Conservation (phyloP, 2,329 filamentous ascomycete genomes). For the Lachnellula subtilissima region DNA sequence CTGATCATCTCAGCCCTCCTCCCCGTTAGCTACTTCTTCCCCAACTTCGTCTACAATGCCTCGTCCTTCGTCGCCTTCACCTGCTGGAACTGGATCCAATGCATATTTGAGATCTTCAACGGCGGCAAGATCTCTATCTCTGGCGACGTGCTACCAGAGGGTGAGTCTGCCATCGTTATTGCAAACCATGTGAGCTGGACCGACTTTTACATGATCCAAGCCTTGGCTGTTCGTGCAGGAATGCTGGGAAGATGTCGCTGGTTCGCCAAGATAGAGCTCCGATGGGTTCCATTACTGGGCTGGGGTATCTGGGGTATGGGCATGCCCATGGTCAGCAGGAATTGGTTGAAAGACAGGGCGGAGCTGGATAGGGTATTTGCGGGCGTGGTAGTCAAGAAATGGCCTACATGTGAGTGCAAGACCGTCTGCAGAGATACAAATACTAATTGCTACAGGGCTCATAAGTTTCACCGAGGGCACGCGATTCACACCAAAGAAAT, state of each 20-base stretch:
- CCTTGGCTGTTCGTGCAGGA: slow-evolving; percentile 45
- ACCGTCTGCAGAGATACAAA: neutral
- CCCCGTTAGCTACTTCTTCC: slow-evolving; percentile 43
- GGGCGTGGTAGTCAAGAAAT: slow-evolving; percentile 46
- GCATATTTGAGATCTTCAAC: slow-evolving; percentile 51
- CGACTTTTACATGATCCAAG: slow-evolving; percentile 62
- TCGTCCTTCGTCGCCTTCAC: slow-evolving; percentile 51
- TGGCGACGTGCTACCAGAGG: slow-evolving; percentile 45
- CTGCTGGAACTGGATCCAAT: slow-evolving; percentile 54
- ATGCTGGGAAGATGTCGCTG: slow-evolving; percentile 60
- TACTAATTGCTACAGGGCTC: slow-evolving; percentile 43
- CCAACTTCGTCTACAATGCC: slow-evolving; percentile 46
- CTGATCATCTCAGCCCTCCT: slow-evolving; percentile 45
- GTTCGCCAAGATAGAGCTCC: slow-evolving; percentile 57
- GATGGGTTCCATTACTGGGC: slow-evolving; percentile 55
- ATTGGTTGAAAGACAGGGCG: slow-evolving; percentile 51
- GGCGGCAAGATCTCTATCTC: slow-evolving; percentile 49
- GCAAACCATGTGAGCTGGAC: slow-evolving; percentile 57
- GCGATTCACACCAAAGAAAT: slow-evolving; percentile 51
- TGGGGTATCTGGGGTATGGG: slow-evolving; percentile 63
- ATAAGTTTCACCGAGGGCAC: slow-evolving; percentile 62
- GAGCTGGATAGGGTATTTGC: slow-evolving; percentile 55
- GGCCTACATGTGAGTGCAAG: slow-evolving; percentile 51
- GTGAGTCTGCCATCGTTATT: slow-evolving; percentile 57
- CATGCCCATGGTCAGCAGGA: slow-evolving; percentile 57